phyloP scores from a whole-genome alignment of 1,284 basidiomycete genomes.

The Hypsizygus ulmarius region DNA sequence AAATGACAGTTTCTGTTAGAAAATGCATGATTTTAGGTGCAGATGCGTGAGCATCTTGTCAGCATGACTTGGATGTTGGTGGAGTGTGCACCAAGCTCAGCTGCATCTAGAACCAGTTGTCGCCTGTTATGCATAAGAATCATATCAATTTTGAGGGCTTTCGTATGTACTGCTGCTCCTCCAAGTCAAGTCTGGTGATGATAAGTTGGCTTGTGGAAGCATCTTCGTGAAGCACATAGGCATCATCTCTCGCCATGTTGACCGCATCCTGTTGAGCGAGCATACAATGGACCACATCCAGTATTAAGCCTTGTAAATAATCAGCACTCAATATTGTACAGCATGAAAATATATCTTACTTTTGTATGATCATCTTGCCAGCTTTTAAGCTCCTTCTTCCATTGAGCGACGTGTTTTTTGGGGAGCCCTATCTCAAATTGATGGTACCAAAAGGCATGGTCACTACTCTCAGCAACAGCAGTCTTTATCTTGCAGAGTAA shows the following conservation, averaged over 20 bases:
- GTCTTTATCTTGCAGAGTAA: constrained; percentile 17
- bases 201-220: constrained; percentile 11
- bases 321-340: not conserved
- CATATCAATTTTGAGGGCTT: not conserved
- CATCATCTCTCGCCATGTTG: constrained; percentile 2
- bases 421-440: constrained; percentile 12
- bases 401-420: not conserved
- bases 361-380: constrained; percentile 18
- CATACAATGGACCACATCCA: constrained; percentile 5
- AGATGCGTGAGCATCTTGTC: constrained; percentile 10
- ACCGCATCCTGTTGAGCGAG: constrained; percentile 12
- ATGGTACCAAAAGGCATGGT: constrained; percentile 8
- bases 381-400: constrained; percentile 11
- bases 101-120: constrained; percentile 1
- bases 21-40: no score
- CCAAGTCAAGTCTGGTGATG: constrained; percentile 17
- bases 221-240: constrained; percentile 5
- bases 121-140: constrained; percentile 1
- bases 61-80: constrained; percentile 11
- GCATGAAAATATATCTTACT: constrained; percentile 5
- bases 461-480: constrained; percentile 9
- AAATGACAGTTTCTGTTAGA: no score
- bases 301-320: constrained; percentile 3
- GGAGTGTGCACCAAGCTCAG: constrained; percentile 8
- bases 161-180: constrained; percentile 18